Base-by-base conservation (phyloP, 495 filamentous ascomycete species). In the Patellaria atrata region DNA sequence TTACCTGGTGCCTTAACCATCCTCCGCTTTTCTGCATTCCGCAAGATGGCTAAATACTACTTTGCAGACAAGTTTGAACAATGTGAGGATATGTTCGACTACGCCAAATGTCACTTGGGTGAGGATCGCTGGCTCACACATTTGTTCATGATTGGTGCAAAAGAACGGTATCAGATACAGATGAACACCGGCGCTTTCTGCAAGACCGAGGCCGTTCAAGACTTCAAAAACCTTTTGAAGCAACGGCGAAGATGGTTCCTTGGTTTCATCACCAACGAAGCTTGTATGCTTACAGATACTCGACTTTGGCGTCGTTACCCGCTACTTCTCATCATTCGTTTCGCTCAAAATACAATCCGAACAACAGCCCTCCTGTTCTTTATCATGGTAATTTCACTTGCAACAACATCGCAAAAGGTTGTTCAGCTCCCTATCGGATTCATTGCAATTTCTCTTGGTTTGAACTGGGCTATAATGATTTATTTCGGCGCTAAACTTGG, bases 51-150 rank as follows among this genome's bases (percentile, higher is more conserved):
- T 44, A 93, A 93, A 53, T 94, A 94, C 59, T 97, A 97, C 61
- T 97, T 97, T 51, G 83, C 89, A 10, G 89, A 96, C 59, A 94
- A 94, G 51, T 83, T 83, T 11, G 89, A 94, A 54, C 80, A 92
- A 52, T 92, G 84, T 49, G 82, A 92, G 25, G 89, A 97, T 59
- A 67, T 96, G 13, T 97, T 97, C 52, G 89, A 97, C 52, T 97
- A 81, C 43, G 85, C 79, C 24, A 96, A 94, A 58, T 86, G 82
- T 47, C 86, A 97, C 58, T 59, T 97, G 29, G 89, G 89, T 6
- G 89, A 97, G 58, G 89, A 97, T 59, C 71, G 89, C 27, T 96
- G 89, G 87, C 65, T 97, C 38, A 97, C 89, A 2, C 89, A 97
- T 63, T 70, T 97, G 36, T 94, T 97, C 64, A 97, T 97, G 89